Percentiles rank a stretch among this genome's conserved stretches.
These are phyloP conservation scores for Chrysochromulina parva DNA, from an alignment of 78 protist species.

Conservation along the genomic window DNA sequence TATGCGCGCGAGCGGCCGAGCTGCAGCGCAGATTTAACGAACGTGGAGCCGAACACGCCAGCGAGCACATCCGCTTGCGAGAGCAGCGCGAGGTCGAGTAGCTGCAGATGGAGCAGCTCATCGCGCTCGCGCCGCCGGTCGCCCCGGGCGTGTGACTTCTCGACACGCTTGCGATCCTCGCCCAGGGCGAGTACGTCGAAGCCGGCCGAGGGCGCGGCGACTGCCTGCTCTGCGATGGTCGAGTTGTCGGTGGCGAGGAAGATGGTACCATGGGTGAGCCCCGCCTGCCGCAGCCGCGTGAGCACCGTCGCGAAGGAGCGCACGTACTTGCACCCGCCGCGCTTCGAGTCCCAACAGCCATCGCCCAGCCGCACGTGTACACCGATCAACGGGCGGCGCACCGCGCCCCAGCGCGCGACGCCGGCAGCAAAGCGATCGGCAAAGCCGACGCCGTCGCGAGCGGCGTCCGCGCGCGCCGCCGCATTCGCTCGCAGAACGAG, in stretches of 20 bases:
- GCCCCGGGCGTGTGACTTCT: neutral
- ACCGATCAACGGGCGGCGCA: neutral
- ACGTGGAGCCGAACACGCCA: neutral
- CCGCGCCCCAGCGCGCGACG: neutral
- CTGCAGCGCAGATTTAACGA: neutral
- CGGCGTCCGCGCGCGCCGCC: too few species aligned
- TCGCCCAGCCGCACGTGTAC: slow-evolving; percentile 1
- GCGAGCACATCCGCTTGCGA: neutral
- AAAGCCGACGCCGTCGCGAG: neutral
- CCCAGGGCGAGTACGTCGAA: neutral
- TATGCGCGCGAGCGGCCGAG: neutral
- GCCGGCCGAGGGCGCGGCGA: neutral
- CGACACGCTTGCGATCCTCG: neutral
- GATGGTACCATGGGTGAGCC: neutral
- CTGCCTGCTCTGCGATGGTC: neutral
- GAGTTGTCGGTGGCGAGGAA: slow-evolving; percentile 1
- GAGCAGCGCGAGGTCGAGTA: neutral
- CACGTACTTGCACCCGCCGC: slow-evolving; percentile 5
- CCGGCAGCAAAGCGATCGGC: neutral
- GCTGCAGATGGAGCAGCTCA: neutral
- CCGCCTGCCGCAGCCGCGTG: neutral
- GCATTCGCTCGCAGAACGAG: too few species aligned
- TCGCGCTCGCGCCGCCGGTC: neutral
- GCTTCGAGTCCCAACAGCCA: neutral
- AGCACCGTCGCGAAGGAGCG: neutral